Base-by-base conservation (phyloP, 2,329 filamentous ascomycete genomes). In the Coniosporium tulheliwenetii region DNA sequence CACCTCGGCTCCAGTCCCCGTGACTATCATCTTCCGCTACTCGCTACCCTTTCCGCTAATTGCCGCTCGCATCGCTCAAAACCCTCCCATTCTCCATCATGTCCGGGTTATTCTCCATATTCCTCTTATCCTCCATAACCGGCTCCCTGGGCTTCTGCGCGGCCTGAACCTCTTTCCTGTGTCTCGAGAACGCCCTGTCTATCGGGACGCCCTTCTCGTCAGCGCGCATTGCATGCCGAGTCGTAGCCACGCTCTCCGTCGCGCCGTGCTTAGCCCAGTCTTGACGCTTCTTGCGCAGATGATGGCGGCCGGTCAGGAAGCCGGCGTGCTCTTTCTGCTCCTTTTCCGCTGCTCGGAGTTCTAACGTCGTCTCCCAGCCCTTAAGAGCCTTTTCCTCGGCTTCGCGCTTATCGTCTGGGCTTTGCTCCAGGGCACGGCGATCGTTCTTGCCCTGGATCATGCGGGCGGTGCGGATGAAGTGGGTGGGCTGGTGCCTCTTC, bases 401-500 rank as follows among this genome's bases (percentile, higher is more conserved):
- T 10, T 12, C 32, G 32, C 32, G 32, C 34, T 47, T 42, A 15
- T 48, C 39, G 9, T 43, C 37, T 13, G 45, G 37, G 26, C 45
- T 19, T 8, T 48, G 46, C 14, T 32, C 37, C 12, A 57, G 39
- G 4, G 46, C 49, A n/a, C 45, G 39, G 2, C 52, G 40, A 26
- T 59, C 54, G 14, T 48, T 52, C 36, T 50, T 45, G 5, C 57
- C 56, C 34, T 53, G 51, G 3, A 55, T 48, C 31, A 58, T 52
- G 30, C 53, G 52, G 3, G 53, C 50, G 37, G 48, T 45, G 8
- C 54, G 50, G 32, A 59, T 50, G 29, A 49, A 51, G 1, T 41
- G 30, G 31, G 33, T 37, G 16, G 39, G 39, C 33, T 41, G 39
- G n/a, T 16, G 26, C n/a, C 39, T 16, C 46, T 80, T 85, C 45